These are phyloP conservation scores for thale cress (Arabidopsis thaliana) DNA, from an alignment of 345 rosid genomes.

Conservation along the genomic window DNA sequence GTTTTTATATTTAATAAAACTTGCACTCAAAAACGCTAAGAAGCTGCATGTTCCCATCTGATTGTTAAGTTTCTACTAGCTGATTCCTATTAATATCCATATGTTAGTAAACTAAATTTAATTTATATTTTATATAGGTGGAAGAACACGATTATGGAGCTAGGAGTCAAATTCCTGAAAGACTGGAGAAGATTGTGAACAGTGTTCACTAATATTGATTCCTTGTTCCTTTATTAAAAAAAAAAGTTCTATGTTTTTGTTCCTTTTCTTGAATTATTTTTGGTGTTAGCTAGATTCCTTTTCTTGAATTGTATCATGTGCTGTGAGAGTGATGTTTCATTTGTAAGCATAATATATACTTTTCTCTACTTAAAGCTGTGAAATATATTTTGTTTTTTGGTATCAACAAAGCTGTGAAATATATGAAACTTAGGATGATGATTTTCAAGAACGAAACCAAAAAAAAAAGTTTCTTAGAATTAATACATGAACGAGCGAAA, in stretches of 20 bases:
- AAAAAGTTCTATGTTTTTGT: background rate
- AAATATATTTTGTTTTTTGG: background rate
- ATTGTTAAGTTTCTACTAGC: background rate
- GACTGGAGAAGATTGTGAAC: constrained; percentile 36
- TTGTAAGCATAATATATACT: constrained; percentile 19
- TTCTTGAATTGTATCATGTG: background rate
- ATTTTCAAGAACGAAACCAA: background rate
- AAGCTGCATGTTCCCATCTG: background rate
- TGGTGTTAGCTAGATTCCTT: background rate
- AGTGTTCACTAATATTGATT: constrained; percentile 3
- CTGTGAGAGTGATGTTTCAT: constrained; percentile 25
- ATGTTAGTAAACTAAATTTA: background rate
- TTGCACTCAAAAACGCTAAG: constrained; percentile 20
- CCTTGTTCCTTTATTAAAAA: background rate
- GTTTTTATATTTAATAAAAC: background rate
- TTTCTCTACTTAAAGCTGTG: constrained; percentile 1
- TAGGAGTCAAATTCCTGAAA: constrained; percentile 27
- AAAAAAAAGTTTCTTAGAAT: background rate
- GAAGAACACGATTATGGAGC: constrained; percentile 41
- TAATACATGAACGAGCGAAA: background rate
- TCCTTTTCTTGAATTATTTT: background rate
- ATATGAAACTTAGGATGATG: background rate
- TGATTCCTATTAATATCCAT: constrained; percentile 18
- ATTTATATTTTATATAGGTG: constrained; percentile 12
- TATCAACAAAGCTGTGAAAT: background rate